Evolutionary conservation across 768 basidiomycete genomes (phyloP), one percentile per base, ranked within the genome.

Genomic region (Collybiopsis confluens): DNA sequence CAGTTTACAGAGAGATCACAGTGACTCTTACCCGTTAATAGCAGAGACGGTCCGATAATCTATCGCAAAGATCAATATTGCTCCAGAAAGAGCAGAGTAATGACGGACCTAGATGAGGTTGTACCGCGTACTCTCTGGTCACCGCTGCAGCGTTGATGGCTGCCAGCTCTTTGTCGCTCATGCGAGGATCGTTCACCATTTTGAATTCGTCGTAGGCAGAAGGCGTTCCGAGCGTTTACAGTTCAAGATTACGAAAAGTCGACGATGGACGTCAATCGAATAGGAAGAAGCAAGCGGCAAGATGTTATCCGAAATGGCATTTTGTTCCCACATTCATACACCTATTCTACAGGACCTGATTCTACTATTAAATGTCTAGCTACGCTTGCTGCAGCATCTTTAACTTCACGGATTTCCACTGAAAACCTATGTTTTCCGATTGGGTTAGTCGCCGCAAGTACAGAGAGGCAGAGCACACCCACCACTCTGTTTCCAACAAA

Each of bases 11-110:
- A 58, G 54, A 52, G 23, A 26, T 37, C 40, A 46, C 27, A 24
- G 36, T 44, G 44, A 45, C 28, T 26, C 83, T 73, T 65, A 90
- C 94, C 96, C 97, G 65, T 98, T 98, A 73, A 98, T 89, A 57
- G 94, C 96, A 63, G 94, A 93, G 48, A 99, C 97, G n/a, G 95
- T 98, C 58, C 92, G 83, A 74, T 98, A 98, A 72, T 98, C 94
- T 95, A 46, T 61, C 15, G 44, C 45, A 3, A 59, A 62, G 18
- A 28, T 43, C 47, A 44, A 37, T 36, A 11, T 23, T 35, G 4
- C 35, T n/a, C 13, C 24, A 30, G 27, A 35, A 45, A 9, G 41
- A 36, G 41, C 47, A 42, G 37, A 59, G 11, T 3, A 46, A 3
- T 49, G 13, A 71, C 80, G 60, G 66, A 92, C 92, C 92, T 59